Base-by-base conservation (phyloP, 495 filamentous ascomycete species). In the Trichoderma erinaceum region DNA sequence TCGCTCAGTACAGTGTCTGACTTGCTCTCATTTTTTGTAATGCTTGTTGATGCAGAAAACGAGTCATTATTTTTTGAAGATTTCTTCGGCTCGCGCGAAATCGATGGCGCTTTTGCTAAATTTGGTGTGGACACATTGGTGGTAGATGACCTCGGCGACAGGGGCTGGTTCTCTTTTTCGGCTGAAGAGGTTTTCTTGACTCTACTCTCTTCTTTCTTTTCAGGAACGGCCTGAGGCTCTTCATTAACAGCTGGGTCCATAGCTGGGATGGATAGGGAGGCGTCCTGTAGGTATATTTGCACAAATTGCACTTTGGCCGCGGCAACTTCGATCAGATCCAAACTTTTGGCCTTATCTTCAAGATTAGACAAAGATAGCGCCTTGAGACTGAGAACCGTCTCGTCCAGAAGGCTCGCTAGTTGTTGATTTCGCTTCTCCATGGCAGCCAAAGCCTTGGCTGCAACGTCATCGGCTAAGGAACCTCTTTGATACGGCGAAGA, bases 251-350 rank as follows among this genome's bases (percentile, higher is more conserved):
- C 78, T 18, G 41, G 18, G 44, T 50, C 23, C 35, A 66, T 29
- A 16, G 44, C 29, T 16, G 65, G 52, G 12, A 68, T 29, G 21
- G 46, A 27, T 56, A 90, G 75, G 3, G 80, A 81, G 15, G 86
- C 72, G 70, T 94, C 89, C 71, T 90, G 88, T 12, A 97, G 79
- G 68, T 89, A 91, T 12, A 87, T 83, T 73, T 92, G 92, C 41
- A 95, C 89, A 66, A 89, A 89, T 72, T 94, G 89, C 2, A 93
- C 80, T 74, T 87, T 90, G 16, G 87, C 85, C 63, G 92, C 85
- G 4, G 88, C 87, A 18, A 90, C 66, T 71, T 90, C 87, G 18
- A 92, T 78, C 10, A 79, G 76, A 65, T 89, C 82, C 23, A 77
- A 65, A 11, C 69, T 56, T 63, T 77, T 73, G 38, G 68, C 71